These are phyloP conservation scores for Gnomoniopsis smithogilvyi DNA, from an alignment of 2,329 filamentous ascomycete genomes.

Conservation along the genomic window DNA sequence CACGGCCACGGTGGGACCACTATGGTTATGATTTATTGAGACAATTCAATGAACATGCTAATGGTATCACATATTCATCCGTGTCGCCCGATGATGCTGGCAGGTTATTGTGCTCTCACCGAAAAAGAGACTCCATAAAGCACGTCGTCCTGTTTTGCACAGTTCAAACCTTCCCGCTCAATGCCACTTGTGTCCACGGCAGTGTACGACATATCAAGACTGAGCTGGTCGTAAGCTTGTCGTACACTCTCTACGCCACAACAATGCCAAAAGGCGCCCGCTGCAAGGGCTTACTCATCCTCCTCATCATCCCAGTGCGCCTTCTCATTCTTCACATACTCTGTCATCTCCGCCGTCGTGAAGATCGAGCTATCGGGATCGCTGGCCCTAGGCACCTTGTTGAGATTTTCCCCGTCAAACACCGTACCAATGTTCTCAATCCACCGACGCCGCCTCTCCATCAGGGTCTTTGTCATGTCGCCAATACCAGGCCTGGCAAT, in stretches of 20 bases:
- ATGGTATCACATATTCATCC: no score
- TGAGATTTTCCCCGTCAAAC: slow-evolving; percentile 77
- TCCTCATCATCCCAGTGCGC: slow-evolving; percentile 80
- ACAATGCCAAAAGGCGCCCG: no score
- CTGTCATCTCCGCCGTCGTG: slow-evolving; percentile 67
- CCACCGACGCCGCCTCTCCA: slow-evolving; percentile 89
- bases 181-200: no score
- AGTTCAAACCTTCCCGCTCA: no score
- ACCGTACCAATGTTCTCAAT: slow-evolving; percentile 87
- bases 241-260: background rate
- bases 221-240: background rate
- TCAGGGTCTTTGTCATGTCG: slow-evolving; percentile 84
- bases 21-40: no score
- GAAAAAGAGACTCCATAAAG: no score
- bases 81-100: no score
- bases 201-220: background rate
- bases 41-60: no score
- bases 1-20: background rate
- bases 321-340: slow-evolving; percentile 70
- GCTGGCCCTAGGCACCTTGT: slow-evolving; percentile 63
- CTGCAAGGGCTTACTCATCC: slow-evolving; percentile 45
- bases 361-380: slow-evolving; percentile 72
- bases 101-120: no score
- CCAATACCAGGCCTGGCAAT: slow-evolving; percentile 79
- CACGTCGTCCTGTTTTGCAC: no score